Percentiles rank a stretch among this genome's conserved stretches.
Conservation (phyloP, 108 stramenopile species). For the Mediolabrus comicus region DNA sequence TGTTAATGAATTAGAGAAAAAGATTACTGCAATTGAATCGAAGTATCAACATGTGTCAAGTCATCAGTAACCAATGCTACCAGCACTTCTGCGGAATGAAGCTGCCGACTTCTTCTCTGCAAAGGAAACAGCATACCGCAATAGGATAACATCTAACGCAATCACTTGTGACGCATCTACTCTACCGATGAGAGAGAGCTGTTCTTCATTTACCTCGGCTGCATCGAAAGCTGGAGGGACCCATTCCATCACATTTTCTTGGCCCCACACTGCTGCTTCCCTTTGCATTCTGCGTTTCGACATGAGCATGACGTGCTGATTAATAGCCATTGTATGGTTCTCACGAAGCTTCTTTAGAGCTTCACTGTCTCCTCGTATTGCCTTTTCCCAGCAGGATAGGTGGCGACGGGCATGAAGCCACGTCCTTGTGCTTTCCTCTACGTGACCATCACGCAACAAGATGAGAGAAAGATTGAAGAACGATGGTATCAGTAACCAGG, state of each 20-base stretch:
- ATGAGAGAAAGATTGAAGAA: constrained; percentile 49
- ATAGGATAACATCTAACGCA: constrained; percentile 38
- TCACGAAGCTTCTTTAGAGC: constrained; percentile 18
- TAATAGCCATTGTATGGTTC: constrained; percentile 22
- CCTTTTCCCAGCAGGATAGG: constrained; percentile 32
- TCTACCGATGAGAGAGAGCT: constrained; percentile 14
- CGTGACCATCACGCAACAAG: constrained; percentile 29
- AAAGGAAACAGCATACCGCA: constrained; percentile 26
- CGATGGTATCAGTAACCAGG: constrained; percentile 35
- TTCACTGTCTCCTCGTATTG: constrained; percentile 19
- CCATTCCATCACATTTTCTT: constrained; percentile 37
- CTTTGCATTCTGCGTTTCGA: constrained; percentile 21
- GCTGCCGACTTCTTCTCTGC: constrained; percentile 41
- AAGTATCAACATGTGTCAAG: not conserved
- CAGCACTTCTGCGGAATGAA: constrained; percentile 28
- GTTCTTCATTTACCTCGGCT: constrained; percentile 16
- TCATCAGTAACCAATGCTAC: constrained; percentile 18
- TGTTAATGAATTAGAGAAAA: not conserved
- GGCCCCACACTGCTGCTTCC: constrained; percentile 1
- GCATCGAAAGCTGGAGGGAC: constrained; percentile 18
- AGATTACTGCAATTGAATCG: not conserved
- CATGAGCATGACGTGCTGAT: constrained; percentile 39
- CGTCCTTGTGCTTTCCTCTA: constrained; percentile 32
- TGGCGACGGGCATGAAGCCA: constrained; percentile 42
- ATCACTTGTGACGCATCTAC: constrained; percentile 35